Evolutionary conservation across 768 basidiomycete genomes (phyloP).

Genomic region (Phlebiopsis flavidoalba): DNA sequence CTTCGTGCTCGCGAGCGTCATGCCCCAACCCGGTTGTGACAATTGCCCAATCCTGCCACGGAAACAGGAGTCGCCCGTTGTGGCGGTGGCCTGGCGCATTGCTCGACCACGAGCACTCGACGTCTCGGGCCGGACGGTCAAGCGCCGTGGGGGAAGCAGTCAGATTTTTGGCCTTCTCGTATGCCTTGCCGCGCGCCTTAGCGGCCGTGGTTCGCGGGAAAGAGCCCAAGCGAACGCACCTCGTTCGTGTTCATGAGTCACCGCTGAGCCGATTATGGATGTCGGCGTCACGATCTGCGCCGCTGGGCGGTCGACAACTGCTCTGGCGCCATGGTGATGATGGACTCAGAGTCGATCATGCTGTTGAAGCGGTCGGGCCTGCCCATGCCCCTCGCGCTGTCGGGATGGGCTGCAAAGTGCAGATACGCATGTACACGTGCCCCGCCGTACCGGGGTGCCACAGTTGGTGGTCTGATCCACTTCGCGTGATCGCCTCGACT

Average conservation of each 20-base stretch:
- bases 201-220: not conserved
- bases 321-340: constrained; percentile 77
- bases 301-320: constrained; percentile 43
- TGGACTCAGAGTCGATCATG: constrained; percentile 72
- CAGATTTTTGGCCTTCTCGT: constrained; percentile 83
- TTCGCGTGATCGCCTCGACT: constrained; percentile 70
- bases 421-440: constrained; percentile 40
- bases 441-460: constrained; percentile 44
- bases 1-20: constrained; percentile 91
- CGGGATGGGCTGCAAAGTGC: constrained; percentile 27
- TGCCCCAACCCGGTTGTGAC: constrained; percentile 93
- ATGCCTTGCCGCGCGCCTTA: constrained; percentile 54
- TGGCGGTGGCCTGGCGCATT: not conserved
- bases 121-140: constrained; percentile 82
- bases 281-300: constrained; percentile 84
- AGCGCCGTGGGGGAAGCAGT: constrained; percentile 92
- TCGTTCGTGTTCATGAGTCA: constrained; percentile 90
- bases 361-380: constrained; percentile 39
- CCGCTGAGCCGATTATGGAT: constrained; percentile 91
- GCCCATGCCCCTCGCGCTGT: constrained; percentile 22
- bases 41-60: constrained; percentile 80
- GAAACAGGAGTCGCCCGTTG: not conserved
- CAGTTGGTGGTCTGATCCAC: constrained; percentile 75
- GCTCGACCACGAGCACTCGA: constrained; percentile 26
- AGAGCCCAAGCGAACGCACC: constrained; percentile 34